phyloP scores from a whole-genome alignment of 306 rosid species.

The Acacia acuminata region DNA sequence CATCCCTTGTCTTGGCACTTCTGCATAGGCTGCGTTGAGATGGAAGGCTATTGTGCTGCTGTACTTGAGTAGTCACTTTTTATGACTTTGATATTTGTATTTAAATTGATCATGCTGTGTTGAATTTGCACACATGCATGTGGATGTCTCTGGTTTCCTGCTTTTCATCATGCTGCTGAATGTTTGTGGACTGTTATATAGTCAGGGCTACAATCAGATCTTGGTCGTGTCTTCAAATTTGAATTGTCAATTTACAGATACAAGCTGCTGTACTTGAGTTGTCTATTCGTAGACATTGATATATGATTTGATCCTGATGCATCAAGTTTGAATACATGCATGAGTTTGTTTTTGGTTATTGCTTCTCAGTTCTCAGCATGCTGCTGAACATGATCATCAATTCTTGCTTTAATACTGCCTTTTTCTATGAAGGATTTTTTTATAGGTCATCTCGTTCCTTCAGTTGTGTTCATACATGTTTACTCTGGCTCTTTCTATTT shows the following conservation, averaged over 20 bases:
- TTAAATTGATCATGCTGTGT: neutral
- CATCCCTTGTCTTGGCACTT: neutral
- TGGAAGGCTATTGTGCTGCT: slow-evolving; percentile 1
- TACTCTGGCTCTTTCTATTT: neutral
- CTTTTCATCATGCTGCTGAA: slow-evolving; percentile 10
- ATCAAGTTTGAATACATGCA: neutral
- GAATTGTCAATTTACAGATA: neutral
- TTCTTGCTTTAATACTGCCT: neutral
- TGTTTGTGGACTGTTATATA: neutral
- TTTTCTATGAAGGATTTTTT: slow-evolving; percentile 14
- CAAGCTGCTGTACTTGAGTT: neutral
- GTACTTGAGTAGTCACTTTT: neutral
- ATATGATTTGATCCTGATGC: neutral
- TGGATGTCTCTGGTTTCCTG: neutral
- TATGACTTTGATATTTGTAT: neutral
- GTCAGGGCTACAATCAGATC: neutral
- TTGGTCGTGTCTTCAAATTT: neutral
- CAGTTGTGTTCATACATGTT: neutral
- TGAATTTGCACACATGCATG: neutral
- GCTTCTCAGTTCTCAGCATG: neutral
- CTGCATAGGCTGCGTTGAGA: neutral
- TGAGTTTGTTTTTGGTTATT: slow-evolving; percentile 14
- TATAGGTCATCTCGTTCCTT: neutral
- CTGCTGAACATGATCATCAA: slow-evolving; percentile 17
- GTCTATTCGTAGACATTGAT: neutral